Base-by-base conservation (phyloP, 371 early-diverging fungal genomes). In the Batkoa obscura region DNA sequence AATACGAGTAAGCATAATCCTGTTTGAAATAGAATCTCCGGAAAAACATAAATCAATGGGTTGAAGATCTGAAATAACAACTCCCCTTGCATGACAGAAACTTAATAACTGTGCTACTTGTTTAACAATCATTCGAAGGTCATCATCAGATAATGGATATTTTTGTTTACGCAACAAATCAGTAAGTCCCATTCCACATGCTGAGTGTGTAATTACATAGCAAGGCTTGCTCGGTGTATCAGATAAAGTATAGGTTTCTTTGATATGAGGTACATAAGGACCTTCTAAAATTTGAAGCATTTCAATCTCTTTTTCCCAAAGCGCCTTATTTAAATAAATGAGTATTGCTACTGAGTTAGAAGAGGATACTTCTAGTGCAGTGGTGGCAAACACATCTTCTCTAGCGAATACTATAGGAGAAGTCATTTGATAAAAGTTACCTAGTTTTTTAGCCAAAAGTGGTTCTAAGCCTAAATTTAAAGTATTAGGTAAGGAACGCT, bases 241-340 rank as follows among this genome's bases (percentile, higher is more conserved):
- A 4, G 30, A 17, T 2, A 42, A 31, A 2, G 3, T 23, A 13
- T 46, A 55, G 32, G 15, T 12, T 5, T 55, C 56, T 17, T 43
- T 45, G 5, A 46, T 6, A 15, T 46, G 30, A 3, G 43, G 43
- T 12, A 46, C 36, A 45, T 33, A 55, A 9, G 41, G 56, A 9
- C 56, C 56, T 30, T 55, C 56, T 3, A 55, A 36, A 13, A 43
- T n/a, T 17, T 55, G 56, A 17, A 55, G n/a, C 10, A 55, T 33
- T 35, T 55, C 43, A 31, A 15, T 33, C 33, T 55, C 56, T 33
- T 43, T 43, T 8, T 55, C 43, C 42, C 42, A 55, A 2, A 8
- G 37, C 4, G 23, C n/a, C 8, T 8, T 15, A 4, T 41, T 12
- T 12, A 43, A 13, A 15, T 55, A 55, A 2, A 55, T 15, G n/a